Percentiles rank a stretch among this genome's conserved stretches.
These are phyloP conservation scores for Xylaria telfairii DNA, from an alignment of 495 filamentous ascomycete species.

Conservation along the genomic window DNA sequence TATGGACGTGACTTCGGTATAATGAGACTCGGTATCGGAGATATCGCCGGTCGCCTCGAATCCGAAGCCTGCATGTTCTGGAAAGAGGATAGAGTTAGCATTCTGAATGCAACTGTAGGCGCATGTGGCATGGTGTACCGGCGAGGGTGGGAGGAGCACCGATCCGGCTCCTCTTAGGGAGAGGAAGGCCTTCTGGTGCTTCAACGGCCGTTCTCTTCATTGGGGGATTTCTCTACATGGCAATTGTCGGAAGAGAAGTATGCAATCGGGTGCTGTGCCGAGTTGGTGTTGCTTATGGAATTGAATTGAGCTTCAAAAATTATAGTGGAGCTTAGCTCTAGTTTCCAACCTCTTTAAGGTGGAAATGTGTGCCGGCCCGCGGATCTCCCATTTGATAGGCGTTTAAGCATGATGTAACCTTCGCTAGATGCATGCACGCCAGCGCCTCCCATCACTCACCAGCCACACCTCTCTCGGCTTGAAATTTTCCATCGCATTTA, in stretches of 20 bases:
- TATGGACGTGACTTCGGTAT: constrained; percentile 36
- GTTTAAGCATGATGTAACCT: background rate
- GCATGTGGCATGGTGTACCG: constrained; percentile 11
- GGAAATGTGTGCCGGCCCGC: background rate
- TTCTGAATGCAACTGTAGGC: background rate
- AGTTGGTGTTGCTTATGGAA: background rate
- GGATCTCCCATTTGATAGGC: background rate
- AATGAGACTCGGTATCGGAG: constrained; percentile 52
- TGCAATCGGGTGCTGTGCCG: background rate
- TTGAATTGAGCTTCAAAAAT: background rate
- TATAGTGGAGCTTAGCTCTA: constrained; percentile 15
- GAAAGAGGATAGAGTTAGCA: constrained; percentile 16
- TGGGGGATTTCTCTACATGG: background rate
- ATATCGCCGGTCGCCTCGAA: constrained; percentile 25
- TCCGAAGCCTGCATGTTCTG: constrained; percentile 26
- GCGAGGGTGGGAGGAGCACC: background rate
- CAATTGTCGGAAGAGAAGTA: background rate
- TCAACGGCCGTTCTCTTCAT: constrained; percentile 41
- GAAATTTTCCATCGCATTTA: constrained; percentile 35
- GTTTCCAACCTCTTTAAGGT: constrained; percentile 4
- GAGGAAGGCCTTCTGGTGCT: constrained; percentile 19
- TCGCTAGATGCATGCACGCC: background rate
- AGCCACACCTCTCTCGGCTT: background rate
- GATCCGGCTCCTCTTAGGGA: constrained; percentile 21
- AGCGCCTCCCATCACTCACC: background rate